These are phyloP conservation scores for Brassica hybrid DNA, from an alignment of 441 rosid genomes.

Conservation along the genomic window DNA sequence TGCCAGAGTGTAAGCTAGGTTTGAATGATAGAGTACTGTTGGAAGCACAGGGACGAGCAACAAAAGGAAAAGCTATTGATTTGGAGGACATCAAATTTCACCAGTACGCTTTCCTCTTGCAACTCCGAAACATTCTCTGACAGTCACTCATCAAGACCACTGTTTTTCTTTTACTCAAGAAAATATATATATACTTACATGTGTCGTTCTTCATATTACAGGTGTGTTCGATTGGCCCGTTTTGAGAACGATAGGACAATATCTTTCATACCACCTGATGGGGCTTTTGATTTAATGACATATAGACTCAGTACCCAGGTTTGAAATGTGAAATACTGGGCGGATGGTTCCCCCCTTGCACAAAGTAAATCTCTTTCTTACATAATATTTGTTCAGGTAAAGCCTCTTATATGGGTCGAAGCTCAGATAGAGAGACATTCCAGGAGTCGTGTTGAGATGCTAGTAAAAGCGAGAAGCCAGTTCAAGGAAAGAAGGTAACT, in stretches of 20 bases:
- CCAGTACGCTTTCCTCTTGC: slow-evolving; percentile 62
- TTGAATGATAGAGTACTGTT: slow-evolving; percentile 90
- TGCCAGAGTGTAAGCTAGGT: slow-evolving; percentile 99
- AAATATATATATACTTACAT: not conserved
- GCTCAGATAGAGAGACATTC: slow-evolving; percentile 99
- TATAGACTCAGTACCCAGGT: slow-evolving; percentile 87
- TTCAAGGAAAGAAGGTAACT: slow-evolving; percentile 97
- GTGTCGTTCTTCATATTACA: slow-evolving; percentile 33
- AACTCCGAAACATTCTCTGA: slow-evolving; percentile 34
- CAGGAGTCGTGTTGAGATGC: slow-evolving; percentile 93
- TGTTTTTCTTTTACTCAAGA: slow-evolving; percentile 14
- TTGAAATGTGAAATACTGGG: slow-evolving; percentile 24
- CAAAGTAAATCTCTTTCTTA: not conserved
- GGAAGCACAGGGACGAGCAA: slow-evolving; percentile 97
- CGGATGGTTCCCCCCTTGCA: not conserved
- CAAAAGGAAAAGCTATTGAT: slow-evolving; percentile 98
- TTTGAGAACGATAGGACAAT: slow-evolving; percentile 81
- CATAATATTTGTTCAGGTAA: slow-evolving; percentile 66
- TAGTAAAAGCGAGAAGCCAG: slow-evolving; percentile 97
- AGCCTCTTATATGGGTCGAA: slow-evolving; percentile 99
- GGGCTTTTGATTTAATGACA: slow-evolving; percentile 81
- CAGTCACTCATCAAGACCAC: not conserved
- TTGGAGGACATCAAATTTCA: slow-evolving; percentile 97
- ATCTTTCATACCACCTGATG: slow-evolving; percentile 86
- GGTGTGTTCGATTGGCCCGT: slow-evolving; percentile 95